Percentiles rank a stretch among this genome's conserved stretches.
These are phyloP conservation scores for Trametes cinnabarina DNA, from an alignment of 768 basidiomycete species.

Conservation along the genomic window DNA sequence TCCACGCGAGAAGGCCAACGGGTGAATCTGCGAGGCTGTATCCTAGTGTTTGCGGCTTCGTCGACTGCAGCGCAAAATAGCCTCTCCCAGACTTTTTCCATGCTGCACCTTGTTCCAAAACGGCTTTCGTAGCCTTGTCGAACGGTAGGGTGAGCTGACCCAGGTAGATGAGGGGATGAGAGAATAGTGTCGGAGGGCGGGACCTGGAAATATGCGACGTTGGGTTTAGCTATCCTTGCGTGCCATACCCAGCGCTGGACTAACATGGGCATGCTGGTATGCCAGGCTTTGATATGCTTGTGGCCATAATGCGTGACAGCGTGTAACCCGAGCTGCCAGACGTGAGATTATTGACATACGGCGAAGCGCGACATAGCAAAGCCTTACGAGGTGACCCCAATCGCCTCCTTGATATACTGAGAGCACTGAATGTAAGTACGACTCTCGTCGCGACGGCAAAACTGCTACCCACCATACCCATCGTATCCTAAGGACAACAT, in stretches of 20 bases:
- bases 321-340: conserved; percentile 34
- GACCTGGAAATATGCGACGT: no score
- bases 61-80: conserved; percentile 32
- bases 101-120: conserved; percentile 21
- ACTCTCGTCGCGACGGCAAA: conserved; percentile 9
- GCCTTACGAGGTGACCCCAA: conserved; percentile 41
- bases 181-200: conserved; percentile 25
- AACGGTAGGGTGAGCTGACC: conserved; percentile 21
- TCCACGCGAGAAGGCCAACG: conserved; percentile 42
- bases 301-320: conserved; percentile 38
- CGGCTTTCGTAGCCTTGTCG: conserved; percentile 28
- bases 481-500: conserved; percentile 31
- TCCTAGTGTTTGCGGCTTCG: conserved; percentile 38
- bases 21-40: conserved; percentile 59
- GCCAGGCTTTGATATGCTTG: conserved; percentile 50
- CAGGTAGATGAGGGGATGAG: conserved; percentile 31
- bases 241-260: conserved; percentile 10
- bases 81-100: conserved; percentile 29
- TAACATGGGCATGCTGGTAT: conserved; percentile 48
- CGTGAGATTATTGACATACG: no score
- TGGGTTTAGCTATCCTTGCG: conserved; percentile 17
- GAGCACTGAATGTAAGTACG: no score
- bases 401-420: conserved; percentile 51
- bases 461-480: conserved; percentile 17
- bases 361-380: not conserved